Conservation (phyloP, 1,284 basidiomycete species). For the Ganoderma boninense region DNA sequence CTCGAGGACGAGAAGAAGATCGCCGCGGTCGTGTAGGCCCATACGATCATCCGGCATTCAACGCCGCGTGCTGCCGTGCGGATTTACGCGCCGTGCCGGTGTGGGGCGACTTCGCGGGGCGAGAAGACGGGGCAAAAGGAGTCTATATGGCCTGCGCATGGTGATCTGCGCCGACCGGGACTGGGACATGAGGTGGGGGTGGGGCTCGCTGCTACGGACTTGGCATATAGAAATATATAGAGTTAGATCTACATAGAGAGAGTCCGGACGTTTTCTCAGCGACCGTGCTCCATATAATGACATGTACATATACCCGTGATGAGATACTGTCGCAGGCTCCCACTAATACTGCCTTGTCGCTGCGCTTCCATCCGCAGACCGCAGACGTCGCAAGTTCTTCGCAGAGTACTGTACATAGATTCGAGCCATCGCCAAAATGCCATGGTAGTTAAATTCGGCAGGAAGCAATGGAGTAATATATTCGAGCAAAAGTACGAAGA, state of each 20-base stretch:
- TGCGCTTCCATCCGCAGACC: no score
- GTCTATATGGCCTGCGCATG: background rate
- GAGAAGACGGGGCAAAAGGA: constrained; percentile 2
- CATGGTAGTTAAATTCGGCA: no score
- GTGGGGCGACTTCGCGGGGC: background rate
- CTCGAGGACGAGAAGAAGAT: constrained; percentile 18
- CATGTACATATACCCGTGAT: background rate
- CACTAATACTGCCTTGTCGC: no score
- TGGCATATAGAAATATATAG: background rate
- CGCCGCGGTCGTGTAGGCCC: background rate
- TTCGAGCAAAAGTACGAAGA: no score
- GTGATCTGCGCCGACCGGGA: background rate
- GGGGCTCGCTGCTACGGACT: background rate
- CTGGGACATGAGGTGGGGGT: background rate
- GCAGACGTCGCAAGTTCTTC: no score
- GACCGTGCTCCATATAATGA: background rate
- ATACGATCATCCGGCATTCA: no score
- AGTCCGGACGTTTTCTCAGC: background rate
- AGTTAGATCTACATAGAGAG: background rate
- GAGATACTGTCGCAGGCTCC: no score
- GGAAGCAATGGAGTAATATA: no score
- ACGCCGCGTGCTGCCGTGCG: no score
- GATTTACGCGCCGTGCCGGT: background rate
- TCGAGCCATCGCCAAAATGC: no score
- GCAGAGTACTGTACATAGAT: no score